These are phyloP conservation scores for Nadsonia commutata DNA, from an alignment of 1,139 yeast genomes.

Conservation along the genomic window DNA sequence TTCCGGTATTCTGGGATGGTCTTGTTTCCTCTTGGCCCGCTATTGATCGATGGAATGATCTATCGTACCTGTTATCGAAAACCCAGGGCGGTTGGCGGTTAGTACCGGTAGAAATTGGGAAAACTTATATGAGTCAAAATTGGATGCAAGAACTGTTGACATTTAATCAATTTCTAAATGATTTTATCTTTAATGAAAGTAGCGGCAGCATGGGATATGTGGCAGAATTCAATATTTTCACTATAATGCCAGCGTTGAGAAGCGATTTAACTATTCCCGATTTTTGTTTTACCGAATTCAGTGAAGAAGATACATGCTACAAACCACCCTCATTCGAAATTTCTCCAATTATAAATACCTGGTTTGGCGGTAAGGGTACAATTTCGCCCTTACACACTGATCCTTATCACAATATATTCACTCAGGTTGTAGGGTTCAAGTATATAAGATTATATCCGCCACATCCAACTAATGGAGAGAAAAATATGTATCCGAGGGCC, in stretches of 20 bases:
- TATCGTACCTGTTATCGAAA: slow-evolving; percentile 9
- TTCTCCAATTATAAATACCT: slow-evolving; percentile 11
- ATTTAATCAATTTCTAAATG: slow-evolving; percentile 10
- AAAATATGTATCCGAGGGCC: slow-evolving; percentile 9
- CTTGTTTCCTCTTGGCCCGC: slow-evolving; percentile 16
- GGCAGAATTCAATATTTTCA: slow-evolving; percentile 14
- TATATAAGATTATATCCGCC: slow-evolving; percentile 14
- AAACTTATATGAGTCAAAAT: slow-evolving; percentile 9
- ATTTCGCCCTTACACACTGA: slow-evolving; percentile 17
- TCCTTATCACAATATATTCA: slow-evolving; percentile 13
- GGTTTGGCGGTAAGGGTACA: slow-evolving; percentile 18
- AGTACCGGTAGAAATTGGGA: slow-evolving; percentile 17
- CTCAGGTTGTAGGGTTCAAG: slow-evolving; percentile 17
- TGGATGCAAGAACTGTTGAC: slow-evolving; percentile 13
- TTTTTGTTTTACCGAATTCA: slow-evolving; percentile 7
- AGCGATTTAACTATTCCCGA: slow-evolving; percentile 14
- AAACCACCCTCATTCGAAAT: not conserved
- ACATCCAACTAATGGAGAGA: not conserved
- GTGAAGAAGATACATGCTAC: slow-evolving; percentile 1
- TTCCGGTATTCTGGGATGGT: slow-evolving; percentile 10
- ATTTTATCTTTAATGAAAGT: slow-evolving; percentile 3
- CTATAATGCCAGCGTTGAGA: slow-evolving; percentile 11
- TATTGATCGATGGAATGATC: slow-evolving; percentile 11
- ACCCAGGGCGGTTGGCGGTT: slow-evolving; percentile 12
- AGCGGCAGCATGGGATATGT: slow-evolving; percentile 8